Conservation (phyloP, 1,139 yeast species). For the Diutina sp. region DNA sequence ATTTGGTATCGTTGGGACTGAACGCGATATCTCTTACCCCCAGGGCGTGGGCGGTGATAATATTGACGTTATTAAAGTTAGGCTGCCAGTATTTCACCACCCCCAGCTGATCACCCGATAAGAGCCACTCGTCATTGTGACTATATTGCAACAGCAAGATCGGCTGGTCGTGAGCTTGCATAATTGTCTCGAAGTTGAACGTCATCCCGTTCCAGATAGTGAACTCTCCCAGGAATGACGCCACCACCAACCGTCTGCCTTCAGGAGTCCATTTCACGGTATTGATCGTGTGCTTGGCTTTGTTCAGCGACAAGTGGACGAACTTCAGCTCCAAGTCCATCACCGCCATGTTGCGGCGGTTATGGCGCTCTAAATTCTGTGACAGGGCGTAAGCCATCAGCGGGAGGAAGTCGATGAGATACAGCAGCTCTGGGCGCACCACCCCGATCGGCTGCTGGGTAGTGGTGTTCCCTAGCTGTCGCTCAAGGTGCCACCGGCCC, state of each 20-base stretch:
- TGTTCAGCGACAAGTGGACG: conserved; percentile 83
- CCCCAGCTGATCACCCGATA: conserved; percentile 91
- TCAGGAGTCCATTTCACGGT: conserved; percentile 95
- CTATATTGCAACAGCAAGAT: conserved; percentile 71
- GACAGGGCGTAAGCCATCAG: conserved; percentile 42
- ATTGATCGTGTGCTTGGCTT: conserved; percentile 83
- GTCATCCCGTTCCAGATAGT: conserved; percentile 96
- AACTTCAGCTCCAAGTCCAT: conserved; percentile 67
- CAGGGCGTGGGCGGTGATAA: conserved; percentile 66
- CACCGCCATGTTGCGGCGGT: conserved; percentile 26
- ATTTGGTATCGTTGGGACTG: conserved; percentile 82
- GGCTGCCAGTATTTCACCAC: conserved; percentile 94
- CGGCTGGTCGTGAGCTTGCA: conserved; percentile 96
- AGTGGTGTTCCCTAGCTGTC: conserved; percentile 32
- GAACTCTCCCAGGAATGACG: conserved; percentile 89
- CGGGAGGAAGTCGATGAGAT: conserved; percentile 61
- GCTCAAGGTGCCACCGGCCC: conserved; percentile 56
- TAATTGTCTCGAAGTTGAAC: conserved; percentile 89
- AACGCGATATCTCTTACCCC: conserved; percentile 81
- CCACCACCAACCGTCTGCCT: conserved; percentile 81
- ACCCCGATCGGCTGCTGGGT: conserved; percentile 43
- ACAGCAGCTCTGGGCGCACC: conserved; percentile 69
- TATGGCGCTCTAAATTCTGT: conserved; percentile 6
- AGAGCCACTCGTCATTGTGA: conserved; percentile 88
- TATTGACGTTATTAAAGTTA: conserved; percentile 89